Percentiles rank a stretch among this genome's conserved stretches.
phyloP scores from a whole-genome alignment of 2,329 filamentous ascomycete genomes.

The Penicillium occitanis region DNA sequence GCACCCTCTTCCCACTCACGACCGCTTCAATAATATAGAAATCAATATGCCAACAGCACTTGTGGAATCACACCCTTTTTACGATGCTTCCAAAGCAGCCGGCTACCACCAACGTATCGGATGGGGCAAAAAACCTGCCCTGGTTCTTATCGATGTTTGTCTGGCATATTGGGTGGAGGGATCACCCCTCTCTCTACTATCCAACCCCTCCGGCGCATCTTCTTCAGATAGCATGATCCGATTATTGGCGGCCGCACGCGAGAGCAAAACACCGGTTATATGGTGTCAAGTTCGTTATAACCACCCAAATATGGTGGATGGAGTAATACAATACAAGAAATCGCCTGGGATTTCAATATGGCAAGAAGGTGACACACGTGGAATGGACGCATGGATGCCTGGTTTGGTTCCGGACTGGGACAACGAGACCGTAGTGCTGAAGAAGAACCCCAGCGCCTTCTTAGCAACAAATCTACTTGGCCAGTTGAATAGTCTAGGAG shows the following conservation, averaged over 20 bases:
- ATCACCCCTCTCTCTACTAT: conserved; percentile 10
- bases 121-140: not conserved
- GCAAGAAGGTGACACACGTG: not conserved
- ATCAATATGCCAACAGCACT: not conserved
- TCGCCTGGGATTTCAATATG: conserved; percentile 2
- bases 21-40: not conserved
- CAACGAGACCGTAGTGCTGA: not conserved
- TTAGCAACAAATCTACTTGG: not conserved
- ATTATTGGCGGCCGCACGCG: not conserved
- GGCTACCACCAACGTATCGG: not conserved
- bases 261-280: not conserved
- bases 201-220: not conserved
- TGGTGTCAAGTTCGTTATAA: conserved; percentile 1
- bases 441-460: conserved; percentile 1
- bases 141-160: conserved; percentile 1
- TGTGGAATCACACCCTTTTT: conserved; percentile 1
- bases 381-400: conserved; percentile 6
- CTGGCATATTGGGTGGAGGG: not conserved
- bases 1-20: not conserved
- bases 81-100: not conserved
- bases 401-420: conserved; percentile 3
- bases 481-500: not conserved
- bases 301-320: not conserved
- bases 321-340: not conserved
- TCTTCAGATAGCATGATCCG: conserved; percentile 2